Percentiles rank a stretch among this genome's conserved stretches.
Conservation (phyloP, 805 yeast genomes). For the Candida nemodendra region DNA sequence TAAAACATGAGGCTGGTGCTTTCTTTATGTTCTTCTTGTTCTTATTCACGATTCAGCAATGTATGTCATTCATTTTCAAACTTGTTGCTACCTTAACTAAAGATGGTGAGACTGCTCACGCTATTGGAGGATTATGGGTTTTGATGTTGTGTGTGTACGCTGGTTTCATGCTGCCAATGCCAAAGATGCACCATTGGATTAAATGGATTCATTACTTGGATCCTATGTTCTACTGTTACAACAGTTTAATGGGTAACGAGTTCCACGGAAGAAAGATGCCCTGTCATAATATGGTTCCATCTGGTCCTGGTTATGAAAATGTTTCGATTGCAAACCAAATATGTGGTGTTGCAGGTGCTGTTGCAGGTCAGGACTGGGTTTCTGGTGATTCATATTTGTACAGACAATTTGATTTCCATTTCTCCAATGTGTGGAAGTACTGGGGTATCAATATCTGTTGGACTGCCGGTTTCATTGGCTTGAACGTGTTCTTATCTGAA, state of each 20-base stretch:
- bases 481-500: slow-evolving; percentile 29
- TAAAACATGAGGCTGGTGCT: slow-evolving; percentile 53
- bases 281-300: slow-evolving; percentile 51
- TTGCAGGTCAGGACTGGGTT: slow-evolving; percentile 27
- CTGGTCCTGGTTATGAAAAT: slow-evolving; percentile 53
- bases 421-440: slow-evolving; percentile 46
- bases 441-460: slow-evolving; percentile 48
- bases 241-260: slow-evolving; percentile 55
- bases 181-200: slow-evolving; percentile 56
- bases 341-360: slow-evolving; percentile 52
- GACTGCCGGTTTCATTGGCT: slow-evolving; percentile 34
- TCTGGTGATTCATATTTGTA: slow-evolving; percentile 37
- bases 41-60: slow-evolving; percentile 42
- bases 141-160: slow-evolving; percentile 58
- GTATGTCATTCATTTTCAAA: slow-evolving; percentile 53
- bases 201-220: slow-evolving; percentile 52
- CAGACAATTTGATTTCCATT: slow-evolving; percentile 35
- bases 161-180: slow-evolving; percentile 44
- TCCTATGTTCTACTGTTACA: slow-evolving; percentile 48
- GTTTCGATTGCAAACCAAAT: slow-evolving; percentile 40
- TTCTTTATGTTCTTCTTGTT: slow-evolving; percentile 50
- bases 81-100: slow-evolving; percentile 52
- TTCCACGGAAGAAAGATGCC: slow-evolving; percentile 52
- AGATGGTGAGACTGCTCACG: slow-evolving; percentile 56
- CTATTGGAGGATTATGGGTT: slow-evolving; percentile 53